Percentiles rank a stretch among this genome's conserved stretches.
phyloP scores from a whole-genome alignment of 371 early-diverging fungal species.

The Chytridium lagenaria region DNA sequence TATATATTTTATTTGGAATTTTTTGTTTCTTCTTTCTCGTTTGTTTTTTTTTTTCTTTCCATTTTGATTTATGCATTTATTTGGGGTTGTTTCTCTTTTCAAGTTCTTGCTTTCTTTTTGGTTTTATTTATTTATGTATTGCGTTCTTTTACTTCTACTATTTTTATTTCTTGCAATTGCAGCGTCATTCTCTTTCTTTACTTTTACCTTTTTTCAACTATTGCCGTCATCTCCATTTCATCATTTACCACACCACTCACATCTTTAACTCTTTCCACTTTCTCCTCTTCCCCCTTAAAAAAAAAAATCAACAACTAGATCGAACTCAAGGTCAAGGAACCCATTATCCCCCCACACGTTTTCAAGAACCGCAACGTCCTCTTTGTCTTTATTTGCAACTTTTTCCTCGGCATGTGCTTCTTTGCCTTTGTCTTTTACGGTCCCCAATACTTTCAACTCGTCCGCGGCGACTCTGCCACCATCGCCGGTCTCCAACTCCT shows the following conservation, averaged over 20 bases:
- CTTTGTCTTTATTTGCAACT: not conserved
- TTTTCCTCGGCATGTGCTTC: constrained; percentile 3
- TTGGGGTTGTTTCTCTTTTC: too few relatives aligned
- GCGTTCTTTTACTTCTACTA: too few relatives aligned
- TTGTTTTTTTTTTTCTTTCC: too few relatives aligned
- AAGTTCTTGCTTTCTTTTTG: too few relatives aligned
- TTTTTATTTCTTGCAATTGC: too few relatives aligned
- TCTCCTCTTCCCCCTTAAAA: too few relatives aligned
- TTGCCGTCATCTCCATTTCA: not conserved
- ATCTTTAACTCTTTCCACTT: too few relatives aligned
- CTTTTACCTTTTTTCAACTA: not conserved
- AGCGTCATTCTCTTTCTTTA: not conserved
- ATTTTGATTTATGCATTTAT: too few relatives aligned
- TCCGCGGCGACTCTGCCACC: constrained; percentile 12
- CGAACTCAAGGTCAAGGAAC: constrained; percentile 36
- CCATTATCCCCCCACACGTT: constrained; percentile 40
- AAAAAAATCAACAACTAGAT: not conserved
- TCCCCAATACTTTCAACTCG: constrained; percentile 9
- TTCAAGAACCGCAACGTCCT: constrained; percentile 31
- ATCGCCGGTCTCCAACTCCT: constrained; percentile 2
- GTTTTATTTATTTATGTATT: too few relatives aligned
- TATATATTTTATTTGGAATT: too few relatives aligned
- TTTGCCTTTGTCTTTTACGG: constrained; percentile 9
- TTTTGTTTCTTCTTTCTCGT: too few relatives aligned
- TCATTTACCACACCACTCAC: too few relatives aligned